Base-by-base conservation (phyloP, 164 flowering plant species). In the Magnolia changhungtana region DNA sequence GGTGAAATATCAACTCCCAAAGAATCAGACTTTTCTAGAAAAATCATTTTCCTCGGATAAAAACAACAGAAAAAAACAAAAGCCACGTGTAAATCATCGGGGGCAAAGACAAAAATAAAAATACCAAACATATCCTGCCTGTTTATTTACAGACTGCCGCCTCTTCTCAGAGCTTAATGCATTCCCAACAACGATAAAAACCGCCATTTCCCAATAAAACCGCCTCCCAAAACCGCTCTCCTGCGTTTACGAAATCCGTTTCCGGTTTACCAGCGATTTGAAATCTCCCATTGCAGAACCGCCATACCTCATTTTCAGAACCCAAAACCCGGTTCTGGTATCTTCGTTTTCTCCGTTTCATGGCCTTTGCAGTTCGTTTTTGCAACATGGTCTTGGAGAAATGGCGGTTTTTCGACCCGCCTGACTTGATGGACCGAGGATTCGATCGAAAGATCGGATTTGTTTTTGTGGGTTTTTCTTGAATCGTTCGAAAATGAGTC, bases 331-430 rank as follows among this genome's bases (percentile, higher is more conserved):
- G n/a, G 50, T 29, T 16, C 50, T 21, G 63, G 49, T 72, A 4
- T 72, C 67, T 73, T 7, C 51, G 13, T 2, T 49, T 70, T 70
- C 52, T 31, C 67, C 24, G 58, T 63, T 61, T 59, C 67, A 73
- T 73, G 75, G 67, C 49, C 14, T 73, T 49, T 63, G 20, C 66
- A 61, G 67, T 52, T 73, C 67, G 23, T 20, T 58, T n/a, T 45
- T 59, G 65, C 67, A 8, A 31, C 3, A 50, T 10, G 50, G 75
- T 59, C 16, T 11, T 73, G 61, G 2, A 20, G n/a, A 50, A 65
- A 74, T 74, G 76, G 76, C 19, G 76, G 63, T 64, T 74, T 74
- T 74, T 74, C 61, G 69, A 74, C 61, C 76, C 76, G 20, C 71
- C 71, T 14, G 76, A 74, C 61, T 66, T 63, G 58, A 74, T 69